A percentile compares a stretch with the other conserved stretches of the same genome.
Evolutionary conservation across 2,329 filamentous ascomycete species (phyloP).

Genomic region (Aureobasidium sp.): DNA sequence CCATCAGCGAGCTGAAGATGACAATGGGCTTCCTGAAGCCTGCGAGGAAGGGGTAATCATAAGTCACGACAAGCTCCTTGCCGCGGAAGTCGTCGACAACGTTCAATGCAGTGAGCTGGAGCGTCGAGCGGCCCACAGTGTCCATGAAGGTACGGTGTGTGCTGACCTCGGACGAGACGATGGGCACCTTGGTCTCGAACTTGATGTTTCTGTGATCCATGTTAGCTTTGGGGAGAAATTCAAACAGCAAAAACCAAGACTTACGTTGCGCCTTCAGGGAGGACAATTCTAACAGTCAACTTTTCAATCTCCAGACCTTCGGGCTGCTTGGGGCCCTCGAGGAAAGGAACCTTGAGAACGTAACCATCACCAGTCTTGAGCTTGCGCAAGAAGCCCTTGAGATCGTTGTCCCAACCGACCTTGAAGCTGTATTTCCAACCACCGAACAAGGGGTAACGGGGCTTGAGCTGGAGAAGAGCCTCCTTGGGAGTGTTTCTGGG

Average conservation of each 20-base stretch:
- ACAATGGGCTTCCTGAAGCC: conserved; percentile 80
- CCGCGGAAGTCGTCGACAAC: conserved; percentile 86
- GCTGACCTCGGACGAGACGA: conserved; percentile 54
- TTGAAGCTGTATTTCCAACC: conserved; percentile 98
- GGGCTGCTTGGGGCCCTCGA: conserved; percentile 79
- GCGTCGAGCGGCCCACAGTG: conserved; percentile 76
- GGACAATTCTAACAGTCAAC: conserved; percentile 70
- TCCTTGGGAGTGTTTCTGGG: conserved; percentile 46
- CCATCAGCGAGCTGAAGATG: conserved; percentile 65
- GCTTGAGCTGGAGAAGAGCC: conserved; percentile 81
- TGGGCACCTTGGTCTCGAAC: conserved; percentile 66
- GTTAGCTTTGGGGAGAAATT: conserved; percentile 17
- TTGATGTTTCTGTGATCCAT: conserved; percentile 61
- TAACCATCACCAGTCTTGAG: conserved; percentile 60
- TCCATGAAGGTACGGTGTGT: conserved; percentile 90
- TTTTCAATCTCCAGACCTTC: conserved; percentile 85
- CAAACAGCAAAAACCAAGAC: conserved; percentile 30
- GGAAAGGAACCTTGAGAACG: conserved; percentile 81
- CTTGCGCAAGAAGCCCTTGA: conserved; percentile 67
- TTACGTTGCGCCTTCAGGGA: conserved; percentile 86
- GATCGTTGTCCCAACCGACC: conserved; percentile 88
- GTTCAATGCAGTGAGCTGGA: conserved; percentile 76
- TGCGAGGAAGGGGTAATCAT: conserved; percentile 71
- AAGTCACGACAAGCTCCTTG: conserved; percentile 73
- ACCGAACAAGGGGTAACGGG: conserved; percentile 91